Percentiles rank a stretch among this genome's conserved stretches.
Conservation (phyloP, 345 rosid genomes). For the Gossypium herbaceum region DNA sequence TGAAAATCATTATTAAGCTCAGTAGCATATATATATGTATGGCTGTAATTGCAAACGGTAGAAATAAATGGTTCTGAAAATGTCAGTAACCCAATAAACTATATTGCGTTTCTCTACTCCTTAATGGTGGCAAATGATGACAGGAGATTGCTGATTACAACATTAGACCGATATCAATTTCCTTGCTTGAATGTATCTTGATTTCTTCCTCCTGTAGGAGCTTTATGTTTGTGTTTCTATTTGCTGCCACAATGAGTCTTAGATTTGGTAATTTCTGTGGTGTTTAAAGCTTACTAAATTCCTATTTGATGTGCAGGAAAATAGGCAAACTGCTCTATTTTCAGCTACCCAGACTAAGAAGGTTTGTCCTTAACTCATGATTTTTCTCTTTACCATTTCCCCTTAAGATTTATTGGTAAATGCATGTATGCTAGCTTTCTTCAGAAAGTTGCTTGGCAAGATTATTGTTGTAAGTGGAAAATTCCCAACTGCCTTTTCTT, state of each 20-base stretch:
- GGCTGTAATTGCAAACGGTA: not conserved
- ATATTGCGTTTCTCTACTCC: not conserved
- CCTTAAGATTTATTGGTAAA: not conserved
- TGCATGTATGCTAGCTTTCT: not conserved
- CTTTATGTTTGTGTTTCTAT: not conserved
- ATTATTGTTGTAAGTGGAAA: not conserved
- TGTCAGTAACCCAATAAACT: not conserved
- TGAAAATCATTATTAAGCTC: not conserved
- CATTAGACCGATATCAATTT: not conserved
- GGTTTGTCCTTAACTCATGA: constrained; percentile 37
- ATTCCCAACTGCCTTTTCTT: not conserved
- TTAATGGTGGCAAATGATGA: not conserved
- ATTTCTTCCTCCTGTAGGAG: not conserved
- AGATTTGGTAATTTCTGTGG: constrained; percentile 5
- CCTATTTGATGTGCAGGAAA: constrained; percentile 50
- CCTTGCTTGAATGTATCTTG: not conserved
- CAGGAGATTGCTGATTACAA: not conserved
- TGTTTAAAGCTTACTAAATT: constrained; percentile 26
- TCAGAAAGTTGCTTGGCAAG: not conserved
- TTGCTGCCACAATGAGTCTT: not conserved
- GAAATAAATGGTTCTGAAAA: not conserved
- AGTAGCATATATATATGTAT: not conserved
- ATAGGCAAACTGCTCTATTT: constrained; percentile 93
- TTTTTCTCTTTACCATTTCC: not conserved
- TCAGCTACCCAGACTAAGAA: constrained; percentile 96